Percentiles rank a stretch among this genome's conserved stretches.
These are phyloP conservation scores for Oryza longistaminata DNA, from an alignment of 176 grass and related monocot species.

Conservation along the genomic window DNA sequence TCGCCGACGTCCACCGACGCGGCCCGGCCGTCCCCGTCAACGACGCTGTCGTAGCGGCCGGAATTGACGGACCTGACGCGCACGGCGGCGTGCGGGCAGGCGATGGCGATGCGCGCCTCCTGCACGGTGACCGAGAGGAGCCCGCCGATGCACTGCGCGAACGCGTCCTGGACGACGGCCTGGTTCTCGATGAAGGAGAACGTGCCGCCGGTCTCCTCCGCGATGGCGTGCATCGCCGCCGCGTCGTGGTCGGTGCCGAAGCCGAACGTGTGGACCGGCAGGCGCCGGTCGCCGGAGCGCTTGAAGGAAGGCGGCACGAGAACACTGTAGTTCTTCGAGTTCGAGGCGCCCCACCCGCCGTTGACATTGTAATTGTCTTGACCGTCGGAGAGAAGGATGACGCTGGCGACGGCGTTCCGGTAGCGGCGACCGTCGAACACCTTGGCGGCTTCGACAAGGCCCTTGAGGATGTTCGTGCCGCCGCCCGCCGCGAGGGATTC, in stretches of 20 bases:
- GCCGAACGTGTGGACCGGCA: slow-evolving; percentile 53
- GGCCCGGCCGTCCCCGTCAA: no score
- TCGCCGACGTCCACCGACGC: no score
- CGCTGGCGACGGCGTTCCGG: slow-evolving; percentile 63
- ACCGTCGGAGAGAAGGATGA: slow-evolving; percentile 86
- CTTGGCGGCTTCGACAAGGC: slow-evolving; percentile 55
- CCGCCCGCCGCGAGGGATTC: not conserved
- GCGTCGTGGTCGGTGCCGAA: slow-evolving; percentile 62
- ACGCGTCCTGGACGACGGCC: slow-evolving; percentile 49
- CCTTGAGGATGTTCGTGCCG: slow-evolving; percentile 70
- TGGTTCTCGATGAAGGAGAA: slow-evolving; percentile 68
- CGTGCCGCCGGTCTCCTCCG: slow-evolving; percentile 51
- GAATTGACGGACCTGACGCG: slow-evolving; percentile 42
- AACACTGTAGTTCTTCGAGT: no score
- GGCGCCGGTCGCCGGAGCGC: not conserved
- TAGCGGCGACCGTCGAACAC: slow-evolving; percentile 65
- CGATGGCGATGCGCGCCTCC: slow-evolving; percentile 30
- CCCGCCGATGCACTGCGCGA: slow-evolving; percentile 71
- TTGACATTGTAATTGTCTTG: slow-evolving; percentile 61
- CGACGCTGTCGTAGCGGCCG: not conserved
- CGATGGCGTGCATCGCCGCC: slow-evolving; percentile 51
- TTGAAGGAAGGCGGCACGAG: slow-evolving; percentile 34
- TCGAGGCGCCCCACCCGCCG: no score
- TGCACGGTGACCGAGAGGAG: slow-evolving; percentile 56
- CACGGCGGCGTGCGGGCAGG: slow-evolving; percentile 36